These are phyloP conservation scores for Brettanomyces anomalus DNA, from an alignment of 805 yeast genomes.

Conservation along the genomic window DNA sequence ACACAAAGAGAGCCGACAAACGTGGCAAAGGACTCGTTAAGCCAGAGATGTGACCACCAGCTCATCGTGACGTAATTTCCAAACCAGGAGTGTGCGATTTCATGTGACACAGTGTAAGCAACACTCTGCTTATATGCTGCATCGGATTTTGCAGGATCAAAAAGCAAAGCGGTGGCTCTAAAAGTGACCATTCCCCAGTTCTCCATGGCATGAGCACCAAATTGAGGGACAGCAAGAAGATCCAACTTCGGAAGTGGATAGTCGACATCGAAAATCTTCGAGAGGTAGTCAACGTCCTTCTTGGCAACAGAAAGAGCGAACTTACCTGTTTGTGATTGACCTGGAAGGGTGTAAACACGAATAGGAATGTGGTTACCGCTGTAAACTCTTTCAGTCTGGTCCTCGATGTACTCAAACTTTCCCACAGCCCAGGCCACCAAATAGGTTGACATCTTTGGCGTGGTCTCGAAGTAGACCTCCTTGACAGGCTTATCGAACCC, in stretches of 20 bases:
- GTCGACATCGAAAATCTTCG: slow-evolving; percentile 37
- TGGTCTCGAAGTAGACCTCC: slow-evolving; percentile 31
- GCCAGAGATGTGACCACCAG: slow-evolving; percentile 92
- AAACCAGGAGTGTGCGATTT: slow-evolving; percentile 87
- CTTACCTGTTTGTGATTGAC: slow-evolving; percentile 36
- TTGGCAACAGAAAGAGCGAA: slow-evolving; percentile 41
- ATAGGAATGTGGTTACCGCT: slow-evolving; percentile 36
- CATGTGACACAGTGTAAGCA: slow-evolving; percentile 78
- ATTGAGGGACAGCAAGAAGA: slow-evolving; percentile 68
- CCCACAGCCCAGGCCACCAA: slow-evolving; percentile 53
- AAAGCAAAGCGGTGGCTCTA: slow-evolving; percentile 51
- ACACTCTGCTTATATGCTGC: slow-evolving; percentile 56
- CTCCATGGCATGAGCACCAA: slow-evolving; percentile 85
- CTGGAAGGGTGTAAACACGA: slow-evolving; percentile 44
- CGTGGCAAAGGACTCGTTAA: slow-evolving; percentile 86
- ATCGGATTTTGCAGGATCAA: slow-evolving; percentile 37
- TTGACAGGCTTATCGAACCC: slow-evolving; percentile 5
- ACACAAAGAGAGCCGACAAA: slow-evolving; percentile 72
- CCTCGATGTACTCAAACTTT: slow-evolving; percentile 44
- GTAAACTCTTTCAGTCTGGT: slow-evolving; percentile 31
- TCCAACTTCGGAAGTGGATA: slow-evolving; percentile 83
- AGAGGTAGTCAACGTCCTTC: slow-evolving; percentile 40
- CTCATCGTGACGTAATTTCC: slow-evolving; percentile 86
- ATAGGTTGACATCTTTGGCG: slow-evolving; percentile 50
- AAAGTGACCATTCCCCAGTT: slow-evolving; percentile 78